Evolutionary conservation across 306 rosid genomes (phyloP).

Genomic region (Glycyrrhiza uralensis): DNA sequence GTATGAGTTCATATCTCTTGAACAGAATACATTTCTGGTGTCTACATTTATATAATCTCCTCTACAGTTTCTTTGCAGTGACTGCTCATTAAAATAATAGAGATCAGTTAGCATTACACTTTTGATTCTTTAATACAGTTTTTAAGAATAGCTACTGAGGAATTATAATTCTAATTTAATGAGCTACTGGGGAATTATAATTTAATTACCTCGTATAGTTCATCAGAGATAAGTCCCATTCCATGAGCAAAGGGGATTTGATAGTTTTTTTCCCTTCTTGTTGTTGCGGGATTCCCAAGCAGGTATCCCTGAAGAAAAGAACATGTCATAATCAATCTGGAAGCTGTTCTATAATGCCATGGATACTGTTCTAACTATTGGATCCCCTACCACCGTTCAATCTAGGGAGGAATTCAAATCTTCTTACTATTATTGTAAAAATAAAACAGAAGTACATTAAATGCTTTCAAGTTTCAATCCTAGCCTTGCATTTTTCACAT

Average conservation of each 20-base stretch:
- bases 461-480: too few relatives aligned
- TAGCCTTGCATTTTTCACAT: too few relatives aligned
- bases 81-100: slow-evolving; percentile 28
- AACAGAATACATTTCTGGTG: slow-evolving; percentile 38
- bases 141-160: background rate
- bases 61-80: slow-evolving; percentile 41
- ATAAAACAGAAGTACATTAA: too few relatives aligned
- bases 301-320: slow-evolving; percentile 53
- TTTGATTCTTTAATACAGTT: background rate
- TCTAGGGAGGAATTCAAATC: too few relatives aligned
- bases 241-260: slow-evolving; percentile 45
- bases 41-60: slow-evolving; percentile 38
- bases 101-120: background rate
- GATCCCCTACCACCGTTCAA: too few relatives aligned
- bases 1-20: slow-evolving; percentile 14
- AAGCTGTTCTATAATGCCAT: background rate
- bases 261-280: background rate
- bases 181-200: background rate
- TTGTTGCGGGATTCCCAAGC: slow-evolving; percentile 45
- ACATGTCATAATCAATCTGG: background rate
- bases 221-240: slow-evolving; percentile 61
- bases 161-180: too few relatives aligned
- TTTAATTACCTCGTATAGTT: slow-evolving; percentile 42
- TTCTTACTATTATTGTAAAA: too few relatives aligned
- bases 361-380: too few relatives aligned